A percentile compares a stretch with the other conserved stretches of the same genome.
phyloP scores from a whole-genome alignment of 208 protist species.

The Crithidia bombi region DNA sequence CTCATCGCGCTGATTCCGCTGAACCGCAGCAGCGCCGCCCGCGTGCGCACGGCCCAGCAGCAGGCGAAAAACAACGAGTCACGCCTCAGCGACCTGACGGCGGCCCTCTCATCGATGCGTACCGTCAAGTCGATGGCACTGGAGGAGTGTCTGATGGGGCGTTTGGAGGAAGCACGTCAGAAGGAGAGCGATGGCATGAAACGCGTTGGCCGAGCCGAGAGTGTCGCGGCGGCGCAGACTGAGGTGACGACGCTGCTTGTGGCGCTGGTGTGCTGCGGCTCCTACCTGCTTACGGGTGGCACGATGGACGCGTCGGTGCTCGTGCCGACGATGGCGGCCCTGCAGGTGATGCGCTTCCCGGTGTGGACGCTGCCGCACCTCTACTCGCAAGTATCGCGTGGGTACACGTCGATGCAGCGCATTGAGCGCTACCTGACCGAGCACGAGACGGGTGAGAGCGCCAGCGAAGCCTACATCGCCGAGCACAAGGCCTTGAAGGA shows the following conservation, averaged over 20 bases:
- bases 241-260: slow-evolving; percentile 69
- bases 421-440: slow-evolving; percentile 62
- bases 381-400: slow-evolving; percentile 59
- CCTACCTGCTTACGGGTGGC: slow-evolving; percentile 59
- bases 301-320: slow-evolving; percentile 66
- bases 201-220: slow-evolving; percentile 44
- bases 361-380: slow-evolving; percentile 69
- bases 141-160: slow-evolving; percentile 47
- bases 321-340: slow-evolving; percentile 72
- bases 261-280: slow-evolving; percentile 63
- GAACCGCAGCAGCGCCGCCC: slow-evolving; percentile 48
- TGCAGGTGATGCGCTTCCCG: slow-evolving; percentile 76
- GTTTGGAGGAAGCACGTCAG: slow-evolving; percentile 44
- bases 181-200: slow-evolving; percentile 55
- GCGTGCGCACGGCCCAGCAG: slow-evolving; percentile 62
- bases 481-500: slow-evolving; percentile 13
- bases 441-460: slow-evolving; percentile 30
- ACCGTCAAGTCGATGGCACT: slow-evolving; percentile 78
- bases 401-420: slow-evolving; percentile 60
- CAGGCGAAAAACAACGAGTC: slow-evolving; percentile 48
- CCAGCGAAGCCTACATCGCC: slow-evolving; percentile 16
- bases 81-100: slow-evolving; percentile 63
- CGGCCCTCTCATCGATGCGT: slow-evolving; percentile 68
- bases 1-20: slow-evolving; percentile 62
- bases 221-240: slow-evolving; percentile 51